Base-by-base conservation (phyloP, 495 filamentous ascomycete genomes). In the Zalerion maritima region DNA sequence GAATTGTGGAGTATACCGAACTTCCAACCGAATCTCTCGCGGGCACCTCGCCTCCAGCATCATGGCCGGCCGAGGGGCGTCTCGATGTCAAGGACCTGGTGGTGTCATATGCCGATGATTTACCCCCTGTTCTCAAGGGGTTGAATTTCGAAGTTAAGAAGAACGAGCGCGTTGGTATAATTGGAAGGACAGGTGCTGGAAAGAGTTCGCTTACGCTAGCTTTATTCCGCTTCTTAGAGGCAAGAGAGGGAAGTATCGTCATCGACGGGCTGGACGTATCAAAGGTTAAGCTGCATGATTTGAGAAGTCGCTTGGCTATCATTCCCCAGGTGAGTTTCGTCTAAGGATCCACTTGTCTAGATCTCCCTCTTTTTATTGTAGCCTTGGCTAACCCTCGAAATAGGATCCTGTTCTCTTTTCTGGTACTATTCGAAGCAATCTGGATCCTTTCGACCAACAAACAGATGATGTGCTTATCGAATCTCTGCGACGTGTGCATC, bases 201-300 rank as follows among this genome's bases (percentile, higher is more conserved):
- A 93, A 93, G 43, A 86, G 79, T 0, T 85, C 80, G 1, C 54
- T 91, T 6, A 85, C 81, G 1, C 60, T 91, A 0, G 81, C 82
- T 0, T 53, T 91, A 0, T 91, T 86, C 66, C 81, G 81, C 5
- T 87, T 87, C 52, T 53, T 91, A 6, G 75, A 83, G 40, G 78
- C 79, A 4, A 62, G 71, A 3, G 59, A 70, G 1, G 82, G 82
- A 9, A 67, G 52, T 3, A 81, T 91, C 26, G 46, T 61, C 34
- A 77, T 91, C 29, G 82, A 91, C 34, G 79, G 79, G 1, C 38
- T 83, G 0, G 79, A 87, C 34, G 74, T 83, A 13, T 75, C 78
- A 1, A 76, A 70, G 40, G 71, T 91, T 41, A 73, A 69, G 14
- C 62, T 87, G 0, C 72, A 82, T 10, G 69, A 77, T 24, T 64